Evolutionary conservation across 2,329 filamentous ascomycete species (phyloP).

Genomic region (Davidsoniella neocaledoniae): DNA sequence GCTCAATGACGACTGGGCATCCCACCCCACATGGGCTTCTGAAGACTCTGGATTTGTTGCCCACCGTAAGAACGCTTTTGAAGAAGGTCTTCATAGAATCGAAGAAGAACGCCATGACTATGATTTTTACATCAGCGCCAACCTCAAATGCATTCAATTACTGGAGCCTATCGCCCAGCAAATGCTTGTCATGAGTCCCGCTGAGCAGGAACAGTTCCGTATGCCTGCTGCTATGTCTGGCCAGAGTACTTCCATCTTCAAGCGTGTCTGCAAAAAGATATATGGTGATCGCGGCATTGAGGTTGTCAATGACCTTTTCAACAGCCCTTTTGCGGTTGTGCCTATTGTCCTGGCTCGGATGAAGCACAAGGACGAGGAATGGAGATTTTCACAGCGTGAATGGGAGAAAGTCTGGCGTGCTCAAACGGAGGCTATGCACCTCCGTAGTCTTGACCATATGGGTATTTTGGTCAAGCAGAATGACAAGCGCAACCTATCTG

Average conservation of each 20-base stretch:
- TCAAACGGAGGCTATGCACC: constrained; percentile 87
- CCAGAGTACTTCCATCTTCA: constrained; percentile 91
- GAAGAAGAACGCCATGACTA: constrained; percentile 98
- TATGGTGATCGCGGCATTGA: constrained; percentile 78
- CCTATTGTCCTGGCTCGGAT: constrained; percentile 76
- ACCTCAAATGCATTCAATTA: constrained; percentile 85
- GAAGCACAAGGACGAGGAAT: constrained; percentile 94
- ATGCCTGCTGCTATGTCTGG: constrained; percentile 75
- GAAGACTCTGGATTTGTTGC: constrained; percentile 97
- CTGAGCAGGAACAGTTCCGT: constrained; percentile 57
- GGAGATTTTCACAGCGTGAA: constrained; percentile 90
- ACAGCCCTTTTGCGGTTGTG: constrained; percentile 68
- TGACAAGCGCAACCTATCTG: constrained; percentile 82
- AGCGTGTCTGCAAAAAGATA: constrained; percentile 92
- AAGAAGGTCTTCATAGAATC: constrained; percentile 87
- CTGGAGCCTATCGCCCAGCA: constrained; percentile 88
- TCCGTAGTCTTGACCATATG: constrained; percentile 94
- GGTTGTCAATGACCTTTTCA: constrained; percentile 76
- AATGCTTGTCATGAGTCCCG: constrained; percentile 60
- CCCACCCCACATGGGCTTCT: constrained; percentile 95
- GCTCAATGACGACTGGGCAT: constrained; percentile 95
- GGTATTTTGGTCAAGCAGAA: constrained; percentile 73
- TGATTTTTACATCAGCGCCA: constrained; percentile 94
- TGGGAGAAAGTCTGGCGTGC: constrained; percentile 99
- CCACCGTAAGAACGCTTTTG: constrained; percentile 88